Percentiles rank a stretch among this genome's conserved stretches.
These are phyloP conservation scores for Trichosanthes cucumerina DNA, from an alignment of 306 rosid species.

Conservation along the genomic window DNA sequence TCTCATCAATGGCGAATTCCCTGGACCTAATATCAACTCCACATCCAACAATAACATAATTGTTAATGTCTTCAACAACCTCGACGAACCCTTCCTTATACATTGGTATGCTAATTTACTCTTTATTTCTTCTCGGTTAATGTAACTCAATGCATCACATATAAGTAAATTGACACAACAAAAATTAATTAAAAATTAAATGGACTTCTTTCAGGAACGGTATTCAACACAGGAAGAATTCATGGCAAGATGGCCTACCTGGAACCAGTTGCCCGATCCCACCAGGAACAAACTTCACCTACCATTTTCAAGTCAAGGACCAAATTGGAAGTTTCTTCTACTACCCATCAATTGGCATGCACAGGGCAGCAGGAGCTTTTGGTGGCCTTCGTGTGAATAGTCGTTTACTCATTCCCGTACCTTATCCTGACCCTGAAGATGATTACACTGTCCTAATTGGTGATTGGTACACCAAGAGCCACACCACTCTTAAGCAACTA, in stretches of 20 bases:
- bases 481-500: conserved; percentile 23
- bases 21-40: conserved; percentile 71
- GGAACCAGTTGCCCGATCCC: conserved; percentile 74
- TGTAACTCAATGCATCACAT: too few relatives aligned
- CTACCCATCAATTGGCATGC: neutral
- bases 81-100: conserved; percentile 72
- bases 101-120: conserved; percentile 15
- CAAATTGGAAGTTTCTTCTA: conserved; percentile 20
- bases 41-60: conserved; percentile 63
- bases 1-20: conserved; percentile 68
- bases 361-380: conserved; percentile 29
- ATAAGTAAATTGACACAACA: too few relatives aligned
- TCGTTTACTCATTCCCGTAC: conserved; percentile 65
- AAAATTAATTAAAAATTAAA: too few relatives aligned
- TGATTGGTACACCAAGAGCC: conserved; percentile 79
- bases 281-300: conserved; percentile 56
- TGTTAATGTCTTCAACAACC: conserved; percentile 55
- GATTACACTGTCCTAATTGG: conserved; percentile 71
- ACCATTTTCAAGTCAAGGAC: conserved; percentile 69
- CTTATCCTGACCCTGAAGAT: conserved; percentile 68
- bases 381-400: conserved; percentile 68
- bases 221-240: conserved; percentile 67
- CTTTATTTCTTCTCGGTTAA: too few relatives aligned
- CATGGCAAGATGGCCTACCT: conserved; percentile 63
- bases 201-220: conserved; percentile 21